Conservation (phyloP, 2,329 filamentous ascomycete species). For the Elsinoe batatas region DNA sequence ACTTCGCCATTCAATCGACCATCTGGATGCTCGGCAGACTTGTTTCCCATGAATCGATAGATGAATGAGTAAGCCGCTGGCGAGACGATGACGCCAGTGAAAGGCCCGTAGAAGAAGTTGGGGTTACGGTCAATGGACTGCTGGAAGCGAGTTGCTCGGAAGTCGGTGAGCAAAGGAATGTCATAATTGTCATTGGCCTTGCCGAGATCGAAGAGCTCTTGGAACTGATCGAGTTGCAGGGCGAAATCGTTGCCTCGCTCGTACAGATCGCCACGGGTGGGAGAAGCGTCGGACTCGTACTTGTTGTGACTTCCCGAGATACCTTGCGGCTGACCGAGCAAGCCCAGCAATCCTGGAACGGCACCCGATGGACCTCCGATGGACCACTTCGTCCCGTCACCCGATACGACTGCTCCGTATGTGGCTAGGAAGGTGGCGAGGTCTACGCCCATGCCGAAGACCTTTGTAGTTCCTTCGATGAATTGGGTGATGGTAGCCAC, state of each 20-base stretch:
- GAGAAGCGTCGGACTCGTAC: constrained; percentile 28
- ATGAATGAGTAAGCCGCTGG: constrained; percentile 25
- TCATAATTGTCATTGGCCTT: constrained; percentile 24
- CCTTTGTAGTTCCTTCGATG: constrained; percentile 21
- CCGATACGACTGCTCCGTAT: constrained; percentile 27
- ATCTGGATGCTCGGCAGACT: constrained; percentile 30
- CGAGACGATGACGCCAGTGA: constrained; percentile 18
- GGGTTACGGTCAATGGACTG: constrained; percentile 25
- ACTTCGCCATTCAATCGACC: constrained; percentile 29
- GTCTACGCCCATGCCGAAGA: constrained; percentile 28
- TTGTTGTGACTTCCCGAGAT: constrained; percentile 25
- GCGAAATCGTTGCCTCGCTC: constrained; percentile 22
- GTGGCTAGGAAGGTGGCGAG: constrained; percentile 25
- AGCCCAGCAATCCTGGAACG: constrained; percentile 15
- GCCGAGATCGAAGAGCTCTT: constrained; percentile 21
- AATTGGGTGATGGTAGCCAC: constrained; percentile 28
- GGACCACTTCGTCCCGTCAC: constrained; percentile 21
- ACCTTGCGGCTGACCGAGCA: constrained; percentile 20
- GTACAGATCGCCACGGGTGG: constrained; percentile 25
- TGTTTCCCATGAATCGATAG: constrained; percentile 33
- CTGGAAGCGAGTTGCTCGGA: constrained; percentile 23
- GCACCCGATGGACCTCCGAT: constrained; percentile 21
- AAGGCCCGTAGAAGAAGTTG: constrained; percentile 19
- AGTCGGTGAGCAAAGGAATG: constrained; percentile 22
- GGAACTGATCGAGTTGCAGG: constrained; percentile 21